Conservation (phyloP, 768 basidiomycete species). For the Artomyces pyxidatus region DNA sequence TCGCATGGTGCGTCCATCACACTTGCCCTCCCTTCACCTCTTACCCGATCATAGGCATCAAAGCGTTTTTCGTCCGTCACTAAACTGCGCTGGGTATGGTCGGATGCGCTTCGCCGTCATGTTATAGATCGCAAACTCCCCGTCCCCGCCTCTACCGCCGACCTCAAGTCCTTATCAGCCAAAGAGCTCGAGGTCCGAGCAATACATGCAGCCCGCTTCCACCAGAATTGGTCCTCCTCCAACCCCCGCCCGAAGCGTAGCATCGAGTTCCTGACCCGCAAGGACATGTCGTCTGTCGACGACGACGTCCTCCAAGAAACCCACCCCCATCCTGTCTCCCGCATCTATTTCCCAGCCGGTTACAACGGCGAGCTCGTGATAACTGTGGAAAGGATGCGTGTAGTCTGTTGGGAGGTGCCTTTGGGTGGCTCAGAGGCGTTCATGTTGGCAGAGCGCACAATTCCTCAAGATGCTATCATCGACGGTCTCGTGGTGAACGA, state of each 20-base stretch:
- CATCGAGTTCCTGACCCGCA: conserved; percentile 20
- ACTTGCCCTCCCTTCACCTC: conserved; percentile 8
- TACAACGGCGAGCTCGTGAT: conserved; percentile 25
- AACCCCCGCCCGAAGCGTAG: conserved; percentile 17
- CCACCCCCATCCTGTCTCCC: conserved; percentile 15
- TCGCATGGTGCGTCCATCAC: conserved; percentile 21
- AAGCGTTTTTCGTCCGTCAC: conserved; percentile 23
- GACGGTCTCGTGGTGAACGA: conserved; percentile 24
- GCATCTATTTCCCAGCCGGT: conserved; percentile 24
- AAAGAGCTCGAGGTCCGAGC: conserved; percentile 27
- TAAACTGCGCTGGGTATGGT: conserved; percentile 30
- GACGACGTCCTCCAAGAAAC: conserved; percentile 9
- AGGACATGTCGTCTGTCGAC: conserved; percentile 3
- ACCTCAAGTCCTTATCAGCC: conserved; percentile 23
- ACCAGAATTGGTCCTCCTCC: conserved; percentile 27
- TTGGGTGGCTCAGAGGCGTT: conserved; percentile 26
- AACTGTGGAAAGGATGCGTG: conserved; percentile 19
- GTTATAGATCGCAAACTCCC: conserved; percentile 26
- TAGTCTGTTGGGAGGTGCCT: conserved; percentile 30
- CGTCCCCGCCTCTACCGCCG: conserved; percentile 22
- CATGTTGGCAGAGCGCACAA: conserved; percentile 22
- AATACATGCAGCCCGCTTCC: conserved; percentile 27
- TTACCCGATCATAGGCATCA: conserved; percentile 19
- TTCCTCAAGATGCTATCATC: conserved; percentile 10
- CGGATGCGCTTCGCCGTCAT: conserved; percentile 26